phyloP scores from a whole-genome alignment of 345 rosid species.

The Clarkia xantiana region DNA sequence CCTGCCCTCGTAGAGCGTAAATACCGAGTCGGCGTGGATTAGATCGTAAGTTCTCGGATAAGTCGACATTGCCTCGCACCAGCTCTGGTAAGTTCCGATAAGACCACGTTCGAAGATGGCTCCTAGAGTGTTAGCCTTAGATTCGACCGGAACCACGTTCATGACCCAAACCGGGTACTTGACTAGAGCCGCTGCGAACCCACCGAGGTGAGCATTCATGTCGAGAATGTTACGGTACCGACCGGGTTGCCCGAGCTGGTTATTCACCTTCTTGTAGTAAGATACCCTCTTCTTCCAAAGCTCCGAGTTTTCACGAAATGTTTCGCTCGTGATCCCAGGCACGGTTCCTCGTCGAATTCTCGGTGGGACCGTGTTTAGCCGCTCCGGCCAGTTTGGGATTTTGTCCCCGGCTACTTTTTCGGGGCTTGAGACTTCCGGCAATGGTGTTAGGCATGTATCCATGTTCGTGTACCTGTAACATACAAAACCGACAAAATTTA shows the following conservation, averaged over 20 bases:
- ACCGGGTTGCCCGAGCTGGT: conserved; percentile 30
- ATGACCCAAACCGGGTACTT: conserved; percentile 52
- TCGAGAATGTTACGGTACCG: conserved; percentile 50
- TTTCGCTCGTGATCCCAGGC: conserved; percentile 28
- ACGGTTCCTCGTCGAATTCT: conserved; percentile 33
- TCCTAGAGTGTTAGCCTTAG: conserved; percentile 35
- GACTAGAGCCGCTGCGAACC: conserved; percentile 49
- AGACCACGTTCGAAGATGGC: conserved; percentile 48
- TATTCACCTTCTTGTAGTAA: conserved; percentile 35
- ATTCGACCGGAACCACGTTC: conserved; percentile 47
- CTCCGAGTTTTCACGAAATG: conserved; percentile 17
- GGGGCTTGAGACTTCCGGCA: conserved; percentile 28
- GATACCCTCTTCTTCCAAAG: conserved; percentile 39
- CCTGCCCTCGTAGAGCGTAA: conserved; percentile 44
- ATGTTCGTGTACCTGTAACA: conserved; percentile 42
- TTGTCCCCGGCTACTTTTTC: conserved; percentile 35
- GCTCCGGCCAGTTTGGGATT: conserved; percentile 40
- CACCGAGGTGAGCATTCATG: conserved; percentile 51
- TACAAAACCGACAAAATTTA: neutral
- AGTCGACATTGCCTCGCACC: conserved; percentile 80
- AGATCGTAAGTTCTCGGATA: conserved; percentile 59
- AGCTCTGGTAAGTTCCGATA: conserved; percentile 51
- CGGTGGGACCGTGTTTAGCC: conserved; percentile 43
- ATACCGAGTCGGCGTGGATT: conserved; percentile 45
- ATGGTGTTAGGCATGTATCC: conserved; percentile 41